These are phyloP conservation scores for Neofusicoccum umdonicola DNA, from an alignment of 2,329 filamentous ascomycete genomes.

Conservation along the genomic window DNA sequence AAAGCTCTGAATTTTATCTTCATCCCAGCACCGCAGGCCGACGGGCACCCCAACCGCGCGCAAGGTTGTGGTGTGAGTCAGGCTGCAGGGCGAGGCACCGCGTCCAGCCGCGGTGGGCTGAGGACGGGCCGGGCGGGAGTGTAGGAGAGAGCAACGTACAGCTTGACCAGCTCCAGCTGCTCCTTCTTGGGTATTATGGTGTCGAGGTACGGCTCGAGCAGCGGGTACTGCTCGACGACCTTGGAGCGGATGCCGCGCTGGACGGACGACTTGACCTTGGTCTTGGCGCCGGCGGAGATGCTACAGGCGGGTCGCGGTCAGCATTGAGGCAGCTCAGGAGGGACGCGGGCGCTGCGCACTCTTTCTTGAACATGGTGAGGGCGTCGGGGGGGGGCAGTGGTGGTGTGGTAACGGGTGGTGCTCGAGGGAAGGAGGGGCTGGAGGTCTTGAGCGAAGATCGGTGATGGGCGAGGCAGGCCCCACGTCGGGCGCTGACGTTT, in stretches of 20 bases:
- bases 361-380: constrained; percentile 81
- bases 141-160: constrained; percentile 47
- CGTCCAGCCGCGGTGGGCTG: not conserved
- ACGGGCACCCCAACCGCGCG: not conserved
- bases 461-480: constrained; percentile 12
- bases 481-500: constrained; percentile 16
- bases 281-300: constrained; percentile 74
- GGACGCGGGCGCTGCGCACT: constrained; percentile 54
- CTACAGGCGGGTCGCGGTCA: constrained; percentile 43
- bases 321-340: constrained; percentile 14
- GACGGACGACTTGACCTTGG: constrained; percentile 95
- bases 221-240: constrained; percentile 79
- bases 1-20: not conserved
- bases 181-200: constrained; percentile 94
- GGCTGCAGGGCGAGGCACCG: not conserved
- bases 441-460: constrained; percentile 12
- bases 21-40: not conserved
- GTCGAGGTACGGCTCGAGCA: constrained; percentile 84
- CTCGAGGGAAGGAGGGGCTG: constrained; percentile 1
- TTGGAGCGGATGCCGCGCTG: constrained; percentile 83
- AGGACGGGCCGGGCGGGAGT: not conserved
- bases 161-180: constrained; percentile 84
- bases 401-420: constrained; percentile 31
- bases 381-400: not conserved
- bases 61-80: constrained; percentile 11